Percentiles rank a stretch among this genome's conserved stretches.
phyloP scores from a whole-genome alignment of 225 moss, liverwort and hornwort genomes.

The Sphagnum tenellum region DNA sequence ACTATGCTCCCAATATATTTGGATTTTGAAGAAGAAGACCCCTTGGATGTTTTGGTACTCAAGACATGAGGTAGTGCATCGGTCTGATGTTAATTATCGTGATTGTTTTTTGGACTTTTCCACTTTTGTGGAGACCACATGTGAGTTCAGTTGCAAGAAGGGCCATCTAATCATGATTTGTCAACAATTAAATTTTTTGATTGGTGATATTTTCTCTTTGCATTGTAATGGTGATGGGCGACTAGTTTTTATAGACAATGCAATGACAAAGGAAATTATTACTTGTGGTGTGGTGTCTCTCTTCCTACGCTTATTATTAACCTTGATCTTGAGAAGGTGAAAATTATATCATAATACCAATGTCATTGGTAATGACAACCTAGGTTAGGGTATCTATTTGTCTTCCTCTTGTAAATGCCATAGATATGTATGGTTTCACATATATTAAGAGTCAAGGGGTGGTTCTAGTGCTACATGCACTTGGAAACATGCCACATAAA shows the following conservation, averaged over 20 bases:
- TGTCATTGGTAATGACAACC: neutral
- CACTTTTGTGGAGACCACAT: too few relatives aligned
- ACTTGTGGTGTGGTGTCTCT: constrained; percentile 56
- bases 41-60: too few relatives aligned
- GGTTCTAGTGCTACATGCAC: constrained; percentile 33
- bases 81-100: too few relatives aligned
- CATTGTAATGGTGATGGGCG: constrained; percentile 76
- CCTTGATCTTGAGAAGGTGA: constrained; percentile 91
- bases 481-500: constrained; percentile 96
- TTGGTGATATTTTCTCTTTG: neutral
- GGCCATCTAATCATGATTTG: too few relatives aligned
- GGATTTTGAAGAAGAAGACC: neutral
- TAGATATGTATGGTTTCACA: neutral
- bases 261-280: constrained; percentile 51
- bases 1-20: neutral
- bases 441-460: neutral
- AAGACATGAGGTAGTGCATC: too few relatives aligned
- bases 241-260: constrained; percentile 73
- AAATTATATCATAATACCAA: neutral
- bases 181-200: too few relatives aligned
- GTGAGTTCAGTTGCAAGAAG: too few relatives aligned
- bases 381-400: too few relatives aligned
- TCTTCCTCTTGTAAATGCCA: too few relatives aligned
- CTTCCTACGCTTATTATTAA: constrained; percentile 80
- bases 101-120: too few relatives aligned